Percentiles rank a stretch among this genome's conserved stretches.
Conservation (phyloP, 306 rosid genomes). For the Dryas octopetala region DNA sequence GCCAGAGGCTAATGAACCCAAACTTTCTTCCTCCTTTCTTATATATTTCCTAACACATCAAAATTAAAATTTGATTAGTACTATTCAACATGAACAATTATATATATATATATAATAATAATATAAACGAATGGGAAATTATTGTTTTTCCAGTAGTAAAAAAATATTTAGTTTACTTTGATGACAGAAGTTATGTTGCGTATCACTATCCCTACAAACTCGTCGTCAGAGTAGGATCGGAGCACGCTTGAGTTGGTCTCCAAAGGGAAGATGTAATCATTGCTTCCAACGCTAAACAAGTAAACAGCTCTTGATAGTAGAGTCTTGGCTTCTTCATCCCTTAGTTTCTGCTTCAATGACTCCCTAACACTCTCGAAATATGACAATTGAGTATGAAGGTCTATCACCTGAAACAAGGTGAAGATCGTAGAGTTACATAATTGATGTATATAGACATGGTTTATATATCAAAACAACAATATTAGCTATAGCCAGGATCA, state of each 20-base stretch:
- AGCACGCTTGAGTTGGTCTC: conserved; percentile 13
- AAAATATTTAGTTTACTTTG: conserved; percentile 15
- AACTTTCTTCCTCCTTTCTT: conserved; percentile 42
- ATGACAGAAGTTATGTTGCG: conserved; percentile 34
- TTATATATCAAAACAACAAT: no score
- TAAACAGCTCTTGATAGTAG: conserved; percentile 31
- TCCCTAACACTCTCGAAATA: conserved; percentile 26
- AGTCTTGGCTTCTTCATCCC: conserved; percentile 22
- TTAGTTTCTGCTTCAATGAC: conserved; percentile 16
- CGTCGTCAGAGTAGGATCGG: not conserved
- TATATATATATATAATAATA: no score
- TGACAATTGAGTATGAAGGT: conserved; percentile 29
- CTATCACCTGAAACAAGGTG: conserved; percentile 29
- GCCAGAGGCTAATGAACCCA: not conserved
- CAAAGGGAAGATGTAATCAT: conserved; percentile 25
- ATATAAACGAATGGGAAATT: no score
- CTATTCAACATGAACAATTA: no score
- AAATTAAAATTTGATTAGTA: not conserved
- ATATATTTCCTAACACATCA: conserved; percentile 22
- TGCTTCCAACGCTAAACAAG: conserved; percentile 36
- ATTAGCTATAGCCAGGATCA: no score
- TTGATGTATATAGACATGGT: no score
- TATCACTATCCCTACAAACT: conserved; percentile 31
- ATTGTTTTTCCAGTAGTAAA: no score
- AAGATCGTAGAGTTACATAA: no score